Percentiles rank a stretch among this genome's conserved stretches.
phyloP scores from a whole-genome alignment of 768 basidiomycete species.

The Sistotremastrum niveocremeum region DNA sequence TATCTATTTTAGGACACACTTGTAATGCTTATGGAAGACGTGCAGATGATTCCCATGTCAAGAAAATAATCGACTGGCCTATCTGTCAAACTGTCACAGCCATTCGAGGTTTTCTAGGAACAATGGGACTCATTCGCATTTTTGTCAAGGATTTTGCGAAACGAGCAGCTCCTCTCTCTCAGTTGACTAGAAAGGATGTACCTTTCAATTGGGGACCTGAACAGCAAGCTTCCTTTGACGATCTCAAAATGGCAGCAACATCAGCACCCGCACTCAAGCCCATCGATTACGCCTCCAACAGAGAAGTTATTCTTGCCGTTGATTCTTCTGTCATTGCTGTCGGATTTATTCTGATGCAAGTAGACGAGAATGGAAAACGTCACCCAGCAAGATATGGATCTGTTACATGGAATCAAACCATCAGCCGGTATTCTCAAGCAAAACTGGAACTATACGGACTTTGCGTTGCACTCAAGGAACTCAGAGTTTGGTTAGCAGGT shows the following conservation, averaged over 20 bases:
- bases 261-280: constrained; percentile 2
- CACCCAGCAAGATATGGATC: constrained; percentile 19
- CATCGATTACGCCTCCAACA: constrained; percentile 8
- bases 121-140: constrained; percentile 5
- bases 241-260: constrained; percentile 3
- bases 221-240: constrained; percentile 1
- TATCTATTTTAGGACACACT: constrained; percentile 18
- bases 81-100: constrained; percentile 4
- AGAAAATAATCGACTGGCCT: constrained; percentile 17
- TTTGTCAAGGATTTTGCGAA: constrained; percentile 9
- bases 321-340: constrained; percentile 12
- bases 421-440: constrained; percentile 22
- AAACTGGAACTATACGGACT: constrained; percentile 30
- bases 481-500: constrained; percentile 19
- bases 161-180: constrained; percentile 6
- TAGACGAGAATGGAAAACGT: too few species aligned
- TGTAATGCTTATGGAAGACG: constrained; percentile 19
- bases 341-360: constrained; percentile 13
- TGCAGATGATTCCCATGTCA: constrained; percentile 11
- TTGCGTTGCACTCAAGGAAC: constrained; percentile 17
- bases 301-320: constrained; percentile 9
- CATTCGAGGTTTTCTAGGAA: constrained; percentile 11
- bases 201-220: constrained; percentile 4
- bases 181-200: constrained; percentile 3
- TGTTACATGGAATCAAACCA: constrained; percentile 16